Evolutionary conservation across 192 early-diverging fungal species (phyloP).

Genomic region (Piromyces sp.): DNA sequence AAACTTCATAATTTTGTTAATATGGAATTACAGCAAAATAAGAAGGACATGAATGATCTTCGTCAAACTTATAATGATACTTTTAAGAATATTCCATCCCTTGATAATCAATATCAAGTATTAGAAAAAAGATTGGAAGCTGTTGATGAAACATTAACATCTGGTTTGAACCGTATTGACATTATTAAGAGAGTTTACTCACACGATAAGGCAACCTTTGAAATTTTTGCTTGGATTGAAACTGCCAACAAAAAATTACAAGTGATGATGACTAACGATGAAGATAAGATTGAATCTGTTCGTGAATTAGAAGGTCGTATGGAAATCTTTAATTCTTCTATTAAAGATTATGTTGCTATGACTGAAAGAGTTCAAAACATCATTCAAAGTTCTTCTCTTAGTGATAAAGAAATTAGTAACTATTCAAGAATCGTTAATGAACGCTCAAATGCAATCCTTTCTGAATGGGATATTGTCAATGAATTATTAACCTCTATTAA

Average conservation of each 20-base stretch:
- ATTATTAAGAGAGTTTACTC: neutral
- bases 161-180: neutral
- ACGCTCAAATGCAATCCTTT: neutral
- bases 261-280: neutral
- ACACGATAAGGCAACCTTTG: neutral
- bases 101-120: neutral
- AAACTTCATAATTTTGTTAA: neutral
- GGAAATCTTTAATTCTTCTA: neutral
- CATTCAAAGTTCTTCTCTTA: neutral
- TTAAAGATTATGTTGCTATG: neutral
- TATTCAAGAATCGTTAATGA: neutral
- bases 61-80: neutral
- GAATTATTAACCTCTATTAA: neutral
- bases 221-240: neutral
- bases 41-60: neutral
- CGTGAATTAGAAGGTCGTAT: neutral
- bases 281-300: neutral
- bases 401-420: neutral
- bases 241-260: neutral
- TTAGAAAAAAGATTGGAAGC: neutral
- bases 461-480: neutral
- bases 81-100: neutral
- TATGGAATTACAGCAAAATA: neutral
- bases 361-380: neutral
- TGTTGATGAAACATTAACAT: neutral